Percentiles rank a stretch among this genome's conserved stretches.
These are phyloP conservation scores for Epichloe sylvatica DNA, from an alignment of 2,329 filamentous ascomycete genomes.

Conservation along the genomic window DNA sequence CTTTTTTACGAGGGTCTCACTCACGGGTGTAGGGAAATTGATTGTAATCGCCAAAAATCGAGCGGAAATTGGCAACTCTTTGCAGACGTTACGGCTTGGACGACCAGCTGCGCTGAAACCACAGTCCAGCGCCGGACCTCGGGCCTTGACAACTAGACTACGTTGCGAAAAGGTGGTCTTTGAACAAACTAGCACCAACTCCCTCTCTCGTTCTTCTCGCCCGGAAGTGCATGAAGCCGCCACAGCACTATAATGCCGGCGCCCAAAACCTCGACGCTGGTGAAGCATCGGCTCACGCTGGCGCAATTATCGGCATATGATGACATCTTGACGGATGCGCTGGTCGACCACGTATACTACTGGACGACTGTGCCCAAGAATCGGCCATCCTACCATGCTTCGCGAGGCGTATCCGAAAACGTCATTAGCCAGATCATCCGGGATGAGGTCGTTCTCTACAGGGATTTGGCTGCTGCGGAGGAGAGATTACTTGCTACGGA, in stretches of 20 bases:
- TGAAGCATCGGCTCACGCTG: constrained; percentile 64
- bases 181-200: background rate
- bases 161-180: background rate
- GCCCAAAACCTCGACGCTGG: constrained; percentile 18
- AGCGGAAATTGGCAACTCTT: no score
- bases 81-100: background rate
- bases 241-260: constrained; percentile 20
- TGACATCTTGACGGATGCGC: constrained; percentile 85
- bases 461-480: constrained; percentile 58
- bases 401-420: constrained; percentile 58
- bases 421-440: constrained; percentile 49
- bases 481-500: constrained; percentile 55
- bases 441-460: constrained; percentile 56
- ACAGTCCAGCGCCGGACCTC: background rate
- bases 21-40: background rate
- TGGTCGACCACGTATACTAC: constrained; percentile 91
- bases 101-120: background rate
- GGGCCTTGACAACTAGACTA: background rate
- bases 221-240: background rate
- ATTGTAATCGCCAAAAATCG: background rate
- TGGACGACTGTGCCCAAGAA: constrained; percentile 97
- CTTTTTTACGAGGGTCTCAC: background rate
- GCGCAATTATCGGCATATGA: constrained; percentile 85
- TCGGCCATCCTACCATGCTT: constrained; percentile 69
- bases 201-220: background rate